These are phyloP conservation scores for Chrysanthemum lavandulifolium DNA, from an alignment of 129 eudicot genomes.

Conservation along the genomic window DNA sequence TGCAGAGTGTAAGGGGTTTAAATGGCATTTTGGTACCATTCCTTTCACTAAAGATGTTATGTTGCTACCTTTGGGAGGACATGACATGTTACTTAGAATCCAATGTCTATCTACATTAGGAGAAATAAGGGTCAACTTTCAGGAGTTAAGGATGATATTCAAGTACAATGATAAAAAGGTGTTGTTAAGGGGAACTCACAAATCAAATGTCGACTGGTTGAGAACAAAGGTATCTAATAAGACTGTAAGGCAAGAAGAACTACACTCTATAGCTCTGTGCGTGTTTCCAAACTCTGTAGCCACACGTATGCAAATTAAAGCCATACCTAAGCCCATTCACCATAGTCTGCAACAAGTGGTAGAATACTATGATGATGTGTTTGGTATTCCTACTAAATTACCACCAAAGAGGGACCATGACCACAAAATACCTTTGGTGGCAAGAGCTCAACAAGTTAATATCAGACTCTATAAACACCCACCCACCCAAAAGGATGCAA, in stretches of 20 bases:
- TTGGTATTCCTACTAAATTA: background rate
- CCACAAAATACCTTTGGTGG: background rate
- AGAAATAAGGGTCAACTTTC: no score
- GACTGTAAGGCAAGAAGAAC: background rate
- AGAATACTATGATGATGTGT: background rate
- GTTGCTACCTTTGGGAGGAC: background rate
- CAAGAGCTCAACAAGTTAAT: background rate
- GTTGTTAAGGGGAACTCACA: background rate
- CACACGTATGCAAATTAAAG: background rate
- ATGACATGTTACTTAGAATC: background rate
- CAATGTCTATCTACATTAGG: background rate
- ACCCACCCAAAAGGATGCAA: background rate
- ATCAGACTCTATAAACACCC: background rate
- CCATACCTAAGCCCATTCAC: no score
- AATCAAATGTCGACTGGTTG: background rate
- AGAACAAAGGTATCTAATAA: no score
- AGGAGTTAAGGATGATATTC: background rate
- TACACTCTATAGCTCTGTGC: background rate
- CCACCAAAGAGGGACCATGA: background rate
- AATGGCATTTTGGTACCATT: background rate
- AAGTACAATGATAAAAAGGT: no score
- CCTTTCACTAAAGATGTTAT: background rate
- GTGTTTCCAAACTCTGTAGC: background rate
- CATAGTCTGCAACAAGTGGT: background rate
- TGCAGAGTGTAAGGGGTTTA: background rate